Evolutionary conservation across 2,329 filamentous ascomycete genomes (phyloP), one percentile per base, ranked within the genome.

Genomic region (Fusarium veterinarium): DNA sequence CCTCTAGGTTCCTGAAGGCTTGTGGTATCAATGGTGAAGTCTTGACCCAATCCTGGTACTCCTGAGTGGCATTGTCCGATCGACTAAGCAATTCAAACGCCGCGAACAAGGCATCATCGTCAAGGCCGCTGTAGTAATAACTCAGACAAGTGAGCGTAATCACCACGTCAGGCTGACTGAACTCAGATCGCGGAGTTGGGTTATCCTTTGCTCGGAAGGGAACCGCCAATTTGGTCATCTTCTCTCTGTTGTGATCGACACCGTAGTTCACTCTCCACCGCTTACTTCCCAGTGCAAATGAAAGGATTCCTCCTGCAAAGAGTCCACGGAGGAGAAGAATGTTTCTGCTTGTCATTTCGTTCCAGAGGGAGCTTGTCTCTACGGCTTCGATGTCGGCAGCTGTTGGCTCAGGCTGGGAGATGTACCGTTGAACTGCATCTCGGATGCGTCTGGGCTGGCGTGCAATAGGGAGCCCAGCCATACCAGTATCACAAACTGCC

Each of bases 211-310:
- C 89, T 13, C 83, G 83, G 69, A 86, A 92, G 0, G 90, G 91
- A 0, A 92, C 88, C 0, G 87, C 87, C 0, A 92, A 83, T 55
- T 77, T 81, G 0, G 85, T 88, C 2, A 64, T 52, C 0, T 84
- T 86, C 0, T 72, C 70, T 5, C 88, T 78, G 1, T 67, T 74
- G 0, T 74, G 66, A 73, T 90, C 86, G 1, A 88, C 81, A 0
- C 91, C 91, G 65, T 91, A 93, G 60, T 92, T 86, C 0, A 93
- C 91, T 6, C 87, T 80, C 88, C 89, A 93, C 3, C 91, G 82
- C 73, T 92, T 93, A 19, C 86, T 79, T 0, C 80, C 78, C 1
- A 93, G 80, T 0, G 81, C 82, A 64, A 91, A 91, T 0, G 73
- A 73, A 1, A 93, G 73, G 0, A 93, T 81, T 0, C 89, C 86